Evolutionary conservation across 192 early-diverging fungal genomes (phyloP), one percentile per base, ranked within the genome.

Genomic region (Entophlyctis luteolus): DNA sequence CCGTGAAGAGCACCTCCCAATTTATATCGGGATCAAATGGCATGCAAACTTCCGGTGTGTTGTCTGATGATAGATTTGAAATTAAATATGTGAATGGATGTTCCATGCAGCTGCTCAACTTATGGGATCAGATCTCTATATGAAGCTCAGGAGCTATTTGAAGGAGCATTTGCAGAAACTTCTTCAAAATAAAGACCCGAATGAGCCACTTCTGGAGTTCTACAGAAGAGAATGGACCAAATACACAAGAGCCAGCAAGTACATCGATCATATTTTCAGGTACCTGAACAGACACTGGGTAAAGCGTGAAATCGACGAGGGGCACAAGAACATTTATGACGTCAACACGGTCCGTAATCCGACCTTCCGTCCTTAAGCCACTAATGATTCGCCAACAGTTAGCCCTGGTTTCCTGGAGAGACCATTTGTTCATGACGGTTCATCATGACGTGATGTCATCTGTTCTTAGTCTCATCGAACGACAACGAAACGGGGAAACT

Each of bases 221-320:
- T 98, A 98, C 75, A 92, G 90, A 49, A 78, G 76, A 46, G 86
- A 95, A 72, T 99, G 96, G 96, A 77, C 77, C 38, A 85, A 89
- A 72, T 99, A 90, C 71, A 95, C 93, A 12, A 80, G 84, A n/a
- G 90, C 92, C 3, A 85, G 90, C 22, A 83, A 81, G 52, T 87
- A 85, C 65, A 87, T 98, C 50, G 86, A 98, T 75, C 91, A 97
- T 71, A 81, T 96, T 49, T 97, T 98, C 68, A 79, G 81, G 14
- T 99, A 99, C 74, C 81, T 99, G 50, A 99, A 99, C 77, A 87
- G 94, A 35, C 90, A 94, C 74, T 99, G 96, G 96, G 91, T 98
- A 45, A 94, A 91, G 76, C 83, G 96, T 68, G 92, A 96, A 78
- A 89, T 94, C 54, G 93, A 96, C 37, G 96, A 99, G 65, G 91